These are phyloP conservation scores for Aspergillus sp. DNA, from an alignment of 2,329 filamentous ascomycete genomes.

Conservation along the genomic window DNA sequence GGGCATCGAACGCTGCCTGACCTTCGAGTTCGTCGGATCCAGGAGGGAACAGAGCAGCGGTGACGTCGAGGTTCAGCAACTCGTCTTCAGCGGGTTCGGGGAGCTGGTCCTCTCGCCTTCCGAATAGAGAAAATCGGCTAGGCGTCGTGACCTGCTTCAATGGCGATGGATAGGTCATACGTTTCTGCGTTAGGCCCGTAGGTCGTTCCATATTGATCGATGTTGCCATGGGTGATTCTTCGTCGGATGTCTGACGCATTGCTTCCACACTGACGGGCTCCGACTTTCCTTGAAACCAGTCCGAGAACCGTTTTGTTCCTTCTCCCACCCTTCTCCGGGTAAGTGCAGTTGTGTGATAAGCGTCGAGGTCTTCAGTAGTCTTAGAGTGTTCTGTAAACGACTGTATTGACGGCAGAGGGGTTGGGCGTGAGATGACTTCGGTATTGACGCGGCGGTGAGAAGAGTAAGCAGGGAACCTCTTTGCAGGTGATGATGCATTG, in stretches of 20 bases:
- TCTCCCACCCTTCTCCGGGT: conserved; percentile 27
- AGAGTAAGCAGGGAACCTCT: conserved; percentile 12
- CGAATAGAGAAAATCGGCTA: conserved; percentile 39
- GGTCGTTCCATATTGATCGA: conserved; percentile 11
- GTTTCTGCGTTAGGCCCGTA: conserved; percentile 20
- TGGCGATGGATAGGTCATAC: conserved; percentile 23
- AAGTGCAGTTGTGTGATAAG: conserved; percentile 9
- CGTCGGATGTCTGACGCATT: conserved; percentile 8
- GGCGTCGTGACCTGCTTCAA: conserved; percentile 29
- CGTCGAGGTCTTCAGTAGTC: conserved; percentile 16
- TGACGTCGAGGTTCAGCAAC: conserved; percentile 50
- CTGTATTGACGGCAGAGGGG: conserved; percentile 14
- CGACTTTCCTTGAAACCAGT: conserved; percentile 49
- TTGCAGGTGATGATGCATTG: conserved; percentile 10
- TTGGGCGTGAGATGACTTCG: conserved; percentile 22
- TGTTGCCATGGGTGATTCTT: conserved; percentile 8
- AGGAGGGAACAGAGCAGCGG: conserved; percentile 48
- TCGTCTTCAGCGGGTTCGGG: conserved; percentile 45
- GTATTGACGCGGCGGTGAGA: conserved; percentile 31
- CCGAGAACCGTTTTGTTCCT: conserved; percentile 34
- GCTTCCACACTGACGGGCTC: conserved; percentile 44
- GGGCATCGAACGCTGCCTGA: conserved; percentile 50
- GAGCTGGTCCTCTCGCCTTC: conserved; percentile 25
- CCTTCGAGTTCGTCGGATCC: conserved; percentile 43
- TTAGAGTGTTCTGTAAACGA: conserved; percentile 20